Base-by-base conservation (phyloP, 2,329 filamentous ascomycete genomes). In the Lachnellula cervina region DNA sequence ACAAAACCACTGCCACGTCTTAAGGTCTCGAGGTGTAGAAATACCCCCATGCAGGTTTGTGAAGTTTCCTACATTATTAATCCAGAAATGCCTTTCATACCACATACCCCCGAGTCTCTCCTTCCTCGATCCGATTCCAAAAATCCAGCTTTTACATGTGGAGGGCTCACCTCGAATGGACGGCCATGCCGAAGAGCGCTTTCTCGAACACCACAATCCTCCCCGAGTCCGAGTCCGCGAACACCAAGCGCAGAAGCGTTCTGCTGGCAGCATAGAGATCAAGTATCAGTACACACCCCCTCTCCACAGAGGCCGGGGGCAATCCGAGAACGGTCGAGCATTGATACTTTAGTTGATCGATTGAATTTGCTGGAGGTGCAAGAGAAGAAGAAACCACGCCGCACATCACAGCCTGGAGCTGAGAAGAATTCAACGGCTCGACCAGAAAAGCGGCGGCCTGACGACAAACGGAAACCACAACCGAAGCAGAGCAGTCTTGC, bases 201-300 rank as follows among this genome's bases (percentile, higher is more conserved):
- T 37, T 76, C 80, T 19, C 73, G 81, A 9, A 60, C 66, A 14
- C 63, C 59, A 34, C 55, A 61, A 38, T 61, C 60, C 28, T 71
- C 65, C 19, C 64, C 66, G 28, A 59, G 51, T 51, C 62, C 64
- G 19, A 67, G 56, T 62, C 65, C 62, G 49, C 59, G 49, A 58
- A 52, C 58, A 57, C 44, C 56, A 62, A 69, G 50, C 63, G 65
- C 49, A 55, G 70, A 61, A 52, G 69, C 54, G 47, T 97, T 91
- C 74, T 97, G 93, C 77, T 96, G 89, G 88, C 91, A 97, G 71
- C 94, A 99, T 75, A 92, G 89, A 69, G 90, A 94, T 55, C 94
- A 99, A 72, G 62, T 66, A 70, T 17, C 78, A 73, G 58, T 74
- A 77, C 2, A 76, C 76, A 1, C 76, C 74, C 4, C 61, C 52